These are phyloP conservation scores for Tremellales sp. DNA, from an alignment of 1,284 basidiomycete species.

Conservation along the genomic window DNA sequence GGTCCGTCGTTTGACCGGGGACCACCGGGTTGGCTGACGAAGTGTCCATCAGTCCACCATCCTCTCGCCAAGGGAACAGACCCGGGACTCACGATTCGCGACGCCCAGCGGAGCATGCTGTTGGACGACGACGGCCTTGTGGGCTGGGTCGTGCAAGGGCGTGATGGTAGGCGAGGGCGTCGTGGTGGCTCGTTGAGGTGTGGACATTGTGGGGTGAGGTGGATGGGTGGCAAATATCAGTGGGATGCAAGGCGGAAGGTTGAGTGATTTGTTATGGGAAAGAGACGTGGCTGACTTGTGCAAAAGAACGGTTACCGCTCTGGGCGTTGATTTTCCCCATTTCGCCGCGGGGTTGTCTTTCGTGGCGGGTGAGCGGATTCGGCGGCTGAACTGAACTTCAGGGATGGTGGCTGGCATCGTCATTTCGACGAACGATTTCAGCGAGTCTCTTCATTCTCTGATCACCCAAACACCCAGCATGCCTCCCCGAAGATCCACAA, in stretches of 20 bases:
- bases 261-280: not conserved
- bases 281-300: too few relatives aligned
- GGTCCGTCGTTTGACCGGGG: conserved; percentile 41
- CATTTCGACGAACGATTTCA: too few relatives aligned
- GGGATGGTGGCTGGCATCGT: too few relatives aligned
- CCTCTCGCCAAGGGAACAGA: not conserved
- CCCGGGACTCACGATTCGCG: conserved; percentile 47
- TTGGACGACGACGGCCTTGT: conserved; percentile 69
- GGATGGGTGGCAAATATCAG: too few relatives aligned
- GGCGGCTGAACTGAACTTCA: too few relatives aligned
- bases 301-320: too few relatives aligned
- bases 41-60: not conserved
- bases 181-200: conserved; percentile 15
- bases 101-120: conserved; percentile 75
- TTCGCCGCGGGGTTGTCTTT: too few relatives aligned
- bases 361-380: too few relatives aligned
- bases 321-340: too few relatives aligned
- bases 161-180: conserved; percentile 53
- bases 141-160: conserved; percentile 76
- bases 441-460: not conserved
- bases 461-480: conserved; percentile 1
- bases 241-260: too few relatives aligned
- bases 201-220: conserved; percentile 13
- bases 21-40: conserved; percentile 42
- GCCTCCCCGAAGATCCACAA: conserved; percentile 19